phyloP scores from a whole-genome alignment of 2,329 filamentous ascomycete species.

The Orbilia blumenaviensis region DNA sequence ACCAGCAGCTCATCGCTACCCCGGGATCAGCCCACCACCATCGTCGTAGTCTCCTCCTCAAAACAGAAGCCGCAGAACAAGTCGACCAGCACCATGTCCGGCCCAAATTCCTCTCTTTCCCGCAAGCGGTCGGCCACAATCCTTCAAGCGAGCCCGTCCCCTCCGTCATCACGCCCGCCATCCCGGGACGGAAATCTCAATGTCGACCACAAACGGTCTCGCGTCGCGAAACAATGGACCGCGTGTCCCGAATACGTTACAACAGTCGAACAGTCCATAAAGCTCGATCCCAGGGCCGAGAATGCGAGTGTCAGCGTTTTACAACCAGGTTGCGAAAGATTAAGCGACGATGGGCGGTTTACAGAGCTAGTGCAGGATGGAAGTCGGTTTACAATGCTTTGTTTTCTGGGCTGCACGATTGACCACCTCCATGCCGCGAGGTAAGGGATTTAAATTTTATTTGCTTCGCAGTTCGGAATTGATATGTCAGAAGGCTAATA shows the following conservation, averaged over 20 bases:
- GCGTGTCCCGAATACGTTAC: conserved; percentile 46
- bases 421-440: conserved; percentile 56
- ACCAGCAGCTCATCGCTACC: conserved; percentile 22
- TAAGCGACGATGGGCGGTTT: conserved; percentile 52
- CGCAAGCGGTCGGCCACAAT: conserved; percentile 51
- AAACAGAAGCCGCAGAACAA: conserved; percentile 15
- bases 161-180: conserved; percentile 48
- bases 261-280: conserved; percentile 54
- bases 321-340: conserved; percentile 47
- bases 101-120: conserved; percentile 22
- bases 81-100: conserved; percentile 14
- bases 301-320: conserved; percentile 54
- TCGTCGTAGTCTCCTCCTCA: conserved; percentile 9
- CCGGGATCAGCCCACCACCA: conserved; percentile 25
- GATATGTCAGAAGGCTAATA: conserved; percentile 12
- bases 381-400: conserved; percentile 57
- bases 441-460: conserved; percentile 27
- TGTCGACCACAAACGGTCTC: conserved; percentile 47
- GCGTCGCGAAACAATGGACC: conserved; percentile 49
- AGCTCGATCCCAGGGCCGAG: conserved; percentile 54
- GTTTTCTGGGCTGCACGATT: conserved; percentile 56
- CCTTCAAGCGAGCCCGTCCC: conserved; percentile 39
- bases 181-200: conserved; percentile 31
- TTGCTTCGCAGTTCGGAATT: conserved; percentile 14
- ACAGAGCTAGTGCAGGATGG: conserved; percentile 51